phyloP scores from a whole-genome alignment of 371 early-diverging fungal genomes.

The Mucor saturninus region DNA sequence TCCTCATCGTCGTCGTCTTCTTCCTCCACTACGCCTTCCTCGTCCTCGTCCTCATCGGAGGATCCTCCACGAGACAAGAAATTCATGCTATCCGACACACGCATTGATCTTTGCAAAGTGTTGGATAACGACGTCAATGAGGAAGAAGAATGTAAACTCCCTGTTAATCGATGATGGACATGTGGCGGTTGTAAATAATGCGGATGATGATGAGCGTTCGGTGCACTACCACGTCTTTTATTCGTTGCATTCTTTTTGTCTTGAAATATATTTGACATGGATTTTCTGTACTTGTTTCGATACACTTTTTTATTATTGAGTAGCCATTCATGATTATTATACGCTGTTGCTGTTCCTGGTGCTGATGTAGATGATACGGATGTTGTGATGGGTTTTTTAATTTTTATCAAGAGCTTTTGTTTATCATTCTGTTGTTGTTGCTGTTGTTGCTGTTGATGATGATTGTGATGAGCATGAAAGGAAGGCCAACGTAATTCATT shows the following conservation, averaged over 20 bases:
- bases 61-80: conserved; percentile 1
- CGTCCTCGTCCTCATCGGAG: too few species aligned
- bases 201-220: too few species aligned
- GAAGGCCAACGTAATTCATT: conserved; percentile 18
- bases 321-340: too few species aligned
- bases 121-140: conserved; percentile 27
- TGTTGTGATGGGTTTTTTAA: conserved; percentile 22
- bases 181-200: conserved; percentile 7
- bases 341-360: too few species aligned
- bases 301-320: conserved; percentile 10
- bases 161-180: conserved; percentile 13
- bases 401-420: conserved; percentile 27
- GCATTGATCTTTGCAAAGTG: conserved; percentile 26
- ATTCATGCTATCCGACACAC: conserved; percentile 23
- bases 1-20: conserved; percentile 2
- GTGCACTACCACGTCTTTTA: too few species aligned
- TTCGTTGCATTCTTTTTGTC: neutral
- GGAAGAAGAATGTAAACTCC: conserved; percentile 25
- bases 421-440: neutral
- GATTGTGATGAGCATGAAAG: neutral
- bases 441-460: neutral
- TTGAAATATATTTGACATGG: conserved; percentile 18
- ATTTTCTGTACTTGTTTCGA: conserved; percentile 20
- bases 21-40: conserved; percentile 1
- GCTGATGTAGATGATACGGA: too few species aligned